A percentile compares a stretch with the other conserved stretches of the same genome.
These are phyloP conservation scores for Hericium coralloides DNA, from an alignment of 768 basidiomycete species.

Conservation along the genomic window DNA sequence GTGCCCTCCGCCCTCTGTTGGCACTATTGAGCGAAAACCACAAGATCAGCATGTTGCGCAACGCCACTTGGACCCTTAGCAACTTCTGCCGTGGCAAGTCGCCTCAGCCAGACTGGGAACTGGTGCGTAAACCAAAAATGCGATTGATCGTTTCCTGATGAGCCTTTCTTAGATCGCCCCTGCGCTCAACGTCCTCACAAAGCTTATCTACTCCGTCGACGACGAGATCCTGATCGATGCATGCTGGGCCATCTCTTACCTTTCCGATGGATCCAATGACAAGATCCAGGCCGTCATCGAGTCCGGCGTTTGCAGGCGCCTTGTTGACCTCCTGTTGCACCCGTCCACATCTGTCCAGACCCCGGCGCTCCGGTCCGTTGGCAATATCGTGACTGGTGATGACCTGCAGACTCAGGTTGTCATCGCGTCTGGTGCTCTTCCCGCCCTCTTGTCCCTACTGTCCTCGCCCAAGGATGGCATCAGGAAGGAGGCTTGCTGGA, in stretches of 20 bases:
- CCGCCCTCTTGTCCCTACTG: constrained; percentile 85
- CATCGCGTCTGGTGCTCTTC: constrained; percentile 94
- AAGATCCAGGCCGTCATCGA: constrained; percentile 99
- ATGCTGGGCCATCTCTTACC: constrained; percentile 99
- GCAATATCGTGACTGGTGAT: constrained; percentile 98
- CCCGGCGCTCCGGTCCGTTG: constrained; percentile 94
- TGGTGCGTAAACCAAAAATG: constrained; percentile 44
- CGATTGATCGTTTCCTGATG: constrained; percentile 1
- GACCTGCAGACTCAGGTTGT: constrained; percentile 99
- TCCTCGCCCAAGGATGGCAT: constrained; percentile 98
- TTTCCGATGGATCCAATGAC: constrained; percentile 97
- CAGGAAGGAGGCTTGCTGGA: constrained; percentile 99
- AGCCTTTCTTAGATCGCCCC: constrained; percentile 75
- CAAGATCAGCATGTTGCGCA: constrained; percentile 97
- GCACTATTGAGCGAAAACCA: constrained; percentile 90
- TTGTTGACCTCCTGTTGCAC: constrained; percentile 96
- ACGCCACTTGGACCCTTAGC: constrained; percentile 98
- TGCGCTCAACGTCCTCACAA: constrained; percentile 92
- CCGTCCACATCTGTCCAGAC: constrained; percentile 94
- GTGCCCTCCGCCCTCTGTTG: constrained; percentile 87
- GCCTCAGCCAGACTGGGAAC: constrained; percentile 96
- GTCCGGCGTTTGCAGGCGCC: constrained; percentile 92
- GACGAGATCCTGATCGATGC: constrained; percentile 99
- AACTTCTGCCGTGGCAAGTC: constrained; percentile 99
- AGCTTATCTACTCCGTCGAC: constrained; percentile 97